phyloP scores from a whole-genome alignment of 148 eudicot species.

The Suaeda aralocaspica region DNA sequence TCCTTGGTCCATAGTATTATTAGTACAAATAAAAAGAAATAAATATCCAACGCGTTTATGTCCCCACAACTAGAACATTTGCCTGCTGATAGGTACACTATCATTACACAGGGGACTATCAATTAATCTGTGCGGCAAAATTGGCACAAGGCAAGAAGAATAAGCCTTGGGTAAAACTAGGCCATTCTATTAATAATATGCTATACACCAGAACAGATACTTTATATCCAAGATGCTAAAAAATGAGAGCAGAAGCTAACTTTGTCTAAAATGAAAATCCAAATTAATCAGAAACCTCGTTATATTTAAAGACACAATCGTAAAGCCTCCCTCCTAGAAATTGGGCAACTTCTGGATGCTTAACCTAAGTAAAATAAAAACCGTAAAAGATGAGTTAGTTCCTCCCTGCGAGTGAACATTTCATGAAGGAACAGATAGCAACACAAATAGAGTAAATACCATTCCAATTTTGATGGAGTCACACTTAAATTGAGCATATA shows the following conservation, averaged over 20 bases:
- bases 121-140: neutral
- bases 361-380: constrained; percentile 48
- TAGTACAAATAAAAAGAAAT: neutral
- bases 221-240: neutral
- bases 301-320: constrained; percentile 95
- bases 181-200: neutral
- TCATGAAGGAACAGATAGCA: neutral
- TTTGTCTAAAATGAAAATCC: neutral
- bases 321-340: constrained; percentile 96
- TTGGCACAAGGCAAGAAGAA: neutral
- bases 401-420: neutral
- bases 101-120: neutral
- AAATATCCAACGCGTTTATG: neutral
- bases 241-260: constrained; percentile 1
- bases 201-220: constrained; percentile 4
- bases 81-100: neutral
- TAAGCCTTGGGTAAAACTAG: neutral
- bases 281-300: constrained; percentile 40
- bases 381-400: neutral
- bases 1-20: neutral
- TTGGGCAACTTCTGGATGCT: constrained; percentile 95
- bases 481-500: constrained; percentile 91
- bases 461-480: constrained; percentile 96
- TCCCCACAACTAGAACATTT: neutral
- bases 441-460: constrained; percentile 39